These are phyloP conservation scores for Pycnococcus provasolii DNA, from an alignment of 139 green algal genomes.

Conservation along the genomic window DNA sequence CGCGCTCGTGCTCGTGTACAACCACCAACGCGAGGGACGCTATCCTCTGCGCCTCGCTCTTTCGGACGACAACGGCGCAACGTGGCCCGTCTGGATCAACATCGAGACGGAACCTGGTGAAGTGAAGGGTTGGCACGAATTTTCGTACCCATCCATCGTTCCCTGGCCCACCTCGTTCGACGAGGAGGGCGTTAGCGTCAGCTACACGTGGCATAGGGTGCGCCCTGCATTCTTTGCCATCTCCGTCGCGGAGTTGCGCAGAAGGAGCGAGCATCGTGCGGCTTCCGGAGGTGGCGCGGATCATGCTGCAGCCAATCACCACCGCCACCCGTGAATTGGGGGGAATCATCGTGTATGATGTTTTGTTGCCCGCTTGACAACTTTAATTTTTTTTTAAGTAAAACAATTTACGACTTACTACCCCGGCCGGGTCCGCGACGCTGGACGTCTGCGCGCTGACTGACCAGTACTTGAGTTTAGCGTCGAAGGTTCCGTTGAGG, in stretches of 20 bases:
- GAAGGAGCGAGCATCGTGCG: no score
- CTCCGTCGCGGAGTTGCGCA: constrained; percentile 3
- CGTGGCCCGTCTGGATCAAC: constrained; percentile 7
- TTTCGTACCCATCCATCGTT: constrained; percentile 20
- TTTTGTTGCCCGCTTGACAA: no score
- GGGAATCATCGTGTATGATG: no score
- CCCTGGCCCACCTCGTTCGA: constrained; percentile 6
- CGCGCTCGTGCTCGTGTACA: constrained; percentile 18
- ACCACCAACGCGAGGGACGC: background rate
- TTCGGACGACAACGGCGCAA: constrained; percentile 20
- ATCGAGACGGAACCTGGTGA: constrained; percentile 1
- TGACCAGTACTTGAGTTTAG: no score
- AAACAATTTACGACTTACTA: no score
- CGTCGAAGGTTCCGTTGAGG: no score
- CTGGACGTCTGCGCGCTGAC: no score
- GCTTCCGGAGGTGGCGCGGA: no score
- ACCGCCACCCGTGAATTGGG: no score
- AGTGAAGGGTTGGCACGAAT: constrained; percentile 1
- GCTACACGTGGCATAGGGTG: constrained; percentile 23
- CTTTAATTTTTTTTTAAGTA: no score
- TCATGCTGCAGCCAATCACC: no score
- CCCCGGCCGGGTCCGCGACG: no score
- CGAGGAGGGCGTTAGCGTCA: constrained; percentile 19
- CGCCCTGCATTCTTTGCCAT: constrained; percentile 11
- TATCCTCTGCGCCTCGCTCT: constrained; percentile 11